These are phyloP conservation scores for Cryphonectria naterciae DNA, from an alignment of 2,329 filamentous ascomycete species.

Conservation along the genomic window DNA sequence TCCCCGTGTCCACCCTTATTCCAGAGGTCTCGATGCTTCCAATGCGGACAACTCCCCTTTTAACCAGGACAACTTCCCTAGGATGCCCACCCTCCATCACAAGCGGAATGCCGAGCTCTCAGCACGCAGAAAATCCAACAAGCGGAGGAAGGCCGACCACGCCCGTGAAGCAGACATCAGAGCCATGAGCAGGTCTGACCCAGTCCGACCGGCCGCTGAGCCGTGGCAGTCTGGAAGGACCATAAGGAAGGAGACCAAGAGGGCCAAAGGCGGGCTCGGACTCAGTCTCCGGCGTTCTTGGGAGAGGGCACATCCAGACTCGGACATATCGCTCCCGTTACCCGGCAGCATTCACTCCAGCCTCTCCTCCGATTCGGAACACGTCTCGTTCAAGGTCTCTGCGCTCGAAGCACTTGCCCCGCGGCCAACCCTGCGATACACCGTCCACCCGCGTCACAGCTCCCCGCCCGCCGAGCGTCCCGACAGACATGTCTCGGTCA, in stretches of 20 bases:
- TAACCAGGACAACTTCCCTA: constrained; percentile 39
- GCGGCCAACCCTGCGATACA: constrained; percentile 79
- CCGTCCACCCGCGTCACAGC: constrained; percentile 63
- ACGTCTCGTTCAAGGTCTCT: constrained; percentile 78
- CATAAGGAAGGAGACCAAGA: constrained; percentile 67
- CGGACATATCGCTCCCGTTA: constrained; percentile 75
- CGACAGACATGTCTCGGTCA: constrained; percentile 25
- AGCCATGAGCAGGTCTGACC: constrained; percentile 74
- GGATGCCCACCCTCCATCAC: constrained; percentile 59
- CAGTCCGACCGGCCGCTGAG: constrained; percentile 65
- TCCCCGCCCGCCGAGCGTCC: constrained; percentile 33
- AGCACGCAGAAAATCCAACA: constrained; percentile 73
- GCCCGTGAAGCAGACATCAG: constrained; percentile 86
- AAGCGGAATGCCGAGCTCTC: constrained; percentile 64
- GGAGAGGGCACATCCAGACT: constrained; percentile 60
- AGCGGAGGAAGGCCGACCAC: constrained; percentile 74
- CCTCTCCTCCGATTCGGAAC: constrained; percentile 75
- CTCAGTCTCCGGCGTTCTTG: constrained; percentile 51
- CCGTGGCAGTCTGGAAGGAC: constrained; percentile 63
- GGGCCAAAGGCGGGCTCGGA: constrained; percentile 58
- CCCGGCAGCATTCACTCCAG: constrained; percentile 77
- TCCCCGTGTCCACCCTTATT: constrained; percentile 29
- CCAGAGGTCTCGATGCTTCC: constrained; percentile 22
- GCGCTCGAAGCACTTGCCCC: constrained; percentile 81
- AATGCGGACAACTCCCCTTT: constrained; percentile 21